These are phyloP conservation scores for Aspergillus diversus DNA, from an alignment of 495 filamentous ascomycete species.

Conservation along the genomic window DNA sequence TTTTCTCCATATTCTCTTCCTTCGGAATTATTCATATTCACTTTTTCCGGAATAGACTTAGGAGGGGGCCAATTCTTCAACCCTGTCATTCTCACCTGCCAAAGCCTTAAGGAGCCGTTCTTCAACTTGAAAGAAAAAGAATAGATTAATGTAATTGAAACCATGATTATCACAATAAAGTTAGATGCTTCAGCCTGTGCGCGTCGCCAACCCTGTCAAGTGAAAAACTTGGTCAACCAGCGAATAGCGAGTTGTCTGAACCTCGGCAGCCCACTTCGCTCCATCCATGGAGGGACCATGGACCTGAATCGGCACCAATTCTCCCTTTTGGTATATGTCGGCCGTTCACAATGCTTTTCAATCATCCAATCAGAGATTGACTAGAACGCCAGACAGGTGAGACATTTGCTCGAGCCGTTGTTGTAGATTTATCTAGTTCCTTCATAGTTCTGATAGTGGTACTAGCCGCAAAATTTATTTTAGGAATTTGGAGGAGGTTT, in stretches of 20 bases:
- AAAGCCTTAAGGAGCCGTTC: background rate
- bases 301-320: conserved; percentile 12
- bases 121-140: background rate
- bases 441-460: background rate
- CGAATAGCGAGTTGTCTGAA: background rate
- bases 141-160: background rate
- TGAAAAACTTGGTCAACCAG: background rate
- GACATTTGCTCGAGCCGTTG: conserved; percentile 1
- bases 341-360: background rate
- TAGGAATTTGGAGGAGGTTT: background rate
- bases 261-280: conserved; percentile 14
- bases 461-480: background rate
- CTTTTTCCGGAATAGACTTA: too few species aligned
- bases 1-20: too few species aligned
- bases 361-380: conserved; percentile 11
- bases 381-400: background rate
- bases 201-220: background rate
- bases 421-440: background rate
- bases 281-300: background rate
- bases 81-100: too few species aligned
- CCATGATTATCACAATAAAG: background rate
- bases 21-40: too few species aligned
- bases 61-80: too few species aligned
- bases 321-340: conserved; percentile 8
- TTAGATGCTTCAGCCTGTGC: background rate